phyloP scores from a whole-genome alignment of 2,329 filamentous ascomycete genomes.

The Aspergillus sp. region DNA sequence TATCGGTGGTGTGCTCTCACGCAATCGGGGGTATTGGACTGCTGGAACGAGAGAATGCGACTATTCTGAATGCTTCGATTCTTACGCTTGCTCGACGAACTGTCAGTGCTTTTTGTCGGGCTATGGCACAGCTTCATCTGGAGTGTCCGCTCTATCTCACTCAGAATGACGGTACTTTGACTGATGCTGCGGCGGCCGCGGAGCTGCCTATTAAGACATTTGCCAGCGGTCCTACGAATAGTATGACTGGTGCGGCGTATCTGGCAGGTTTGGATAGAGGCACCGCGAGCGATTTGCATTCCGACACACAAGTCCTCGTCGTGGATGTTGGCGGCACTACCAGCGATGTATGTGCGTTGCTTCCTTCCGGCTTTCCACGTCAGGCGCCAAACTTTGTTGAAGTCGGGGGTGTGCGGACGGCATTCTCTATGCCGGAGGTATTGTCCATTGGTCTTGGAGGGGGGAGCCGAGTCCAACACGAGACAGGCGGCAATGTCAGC shows the following conservation, averaged over 20 bases:
- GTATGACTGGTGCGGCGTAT: constrained; percentile 46
- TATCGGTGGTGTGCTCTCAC: constrained; percentile 43
- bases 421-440: constrained; percentile 53
- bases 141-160: constrained; percentile 45
- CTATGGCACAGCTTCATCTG: constrained; percentile 41
- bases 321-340: constrained; percentile 58
- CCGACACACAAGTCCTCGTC: constrained; percentile 32
- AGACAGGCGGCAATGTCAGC: constrained; percentile 22
- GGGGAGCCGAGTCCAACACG: constrained; percentile 37
- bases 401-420: constrained; percentile 53
- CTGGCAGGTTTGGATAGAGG: constrained; percentile 12
- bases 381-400: constrained; percentile 54
- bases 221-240: constrained; percentile 47
- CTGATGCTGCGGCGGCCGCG: constrained; percentile 42
- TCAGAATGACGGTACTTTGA: constrained; percentile 47
- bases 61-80: constrained; percentile 46
- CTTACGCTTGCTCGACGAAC: constrained; percentile 41
- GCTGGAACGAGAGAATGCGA: constrained; percentile 47
- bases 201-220: constrained; percentile 47
- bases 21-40: constrained; percentile 46
- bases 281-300: background rate
- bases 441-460: constrained; percentile 53
- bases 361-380: constrained; percentile 54
- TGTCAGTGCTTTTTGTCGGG: constrained; percentile 40
- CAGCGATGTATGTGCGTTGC: constrained; percentile 52